Evolutionary conservation across 169 alveolate species (phyloP).

Genomic region (Babesia microti): DNA sequence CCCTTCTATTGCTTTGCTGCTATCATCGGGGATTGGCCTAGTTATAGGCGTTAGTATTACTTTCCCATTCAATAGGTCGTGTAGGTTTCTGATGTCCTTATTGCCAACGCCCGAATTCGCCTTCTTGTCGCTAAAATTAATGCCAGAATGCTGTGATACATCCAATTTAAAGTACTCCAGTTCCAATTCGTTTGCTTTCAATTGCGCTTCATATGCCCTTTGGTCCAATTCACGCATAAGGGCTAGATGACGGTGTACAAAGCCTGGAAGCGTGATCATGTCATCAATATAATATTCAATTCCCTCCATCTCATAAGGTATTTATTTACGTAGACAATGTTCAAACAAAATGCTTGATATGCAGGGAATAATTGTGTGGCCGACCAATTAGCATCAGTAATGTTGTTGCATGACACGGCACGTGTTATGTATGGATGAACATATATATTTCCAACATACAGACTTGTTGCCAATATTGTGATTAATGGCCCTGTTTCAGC

Average conservation of each 20-base stretch:
- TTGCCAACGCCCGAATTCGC: no score
- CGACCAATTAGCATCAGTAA: no score
- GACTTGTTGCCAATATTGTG: no score
- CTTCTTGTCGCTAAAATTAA: no score
- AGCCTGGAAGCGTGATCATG: conserved; percentile 38
- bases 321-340: background rate
- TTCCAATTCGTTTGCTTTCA: conserved; percentile 24
- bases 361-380: no score
- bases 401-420: background rate
- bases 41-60: no score
- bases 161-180: background rate
- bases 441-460: background rate
- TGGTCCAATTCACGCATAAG: conserved; percentile 42
- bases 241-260: conserved; percentile 25
- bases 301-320: conserved; percentile 15
- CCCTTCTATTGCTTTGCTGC: no score
- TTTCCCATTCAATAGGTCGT: no score
- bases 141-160: no score
- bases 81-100: no score
- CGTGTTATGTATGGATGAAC: background rate
- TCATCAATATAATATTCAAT: conserved; percentile 36
- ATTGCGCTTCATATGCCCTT: conserved; percentile 8
- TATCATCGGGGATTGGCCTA: no score
- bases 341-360: background rate
- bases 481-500: conserved; percentile 81